Percentiles rank a stretch among this genome's conserved stretches.
These are phyloP conservation scores for Nosema muscidifuracis DNA, from an alignment of 371 early-diverging fungal genomes.

Conservation along the genomic window DNA sequence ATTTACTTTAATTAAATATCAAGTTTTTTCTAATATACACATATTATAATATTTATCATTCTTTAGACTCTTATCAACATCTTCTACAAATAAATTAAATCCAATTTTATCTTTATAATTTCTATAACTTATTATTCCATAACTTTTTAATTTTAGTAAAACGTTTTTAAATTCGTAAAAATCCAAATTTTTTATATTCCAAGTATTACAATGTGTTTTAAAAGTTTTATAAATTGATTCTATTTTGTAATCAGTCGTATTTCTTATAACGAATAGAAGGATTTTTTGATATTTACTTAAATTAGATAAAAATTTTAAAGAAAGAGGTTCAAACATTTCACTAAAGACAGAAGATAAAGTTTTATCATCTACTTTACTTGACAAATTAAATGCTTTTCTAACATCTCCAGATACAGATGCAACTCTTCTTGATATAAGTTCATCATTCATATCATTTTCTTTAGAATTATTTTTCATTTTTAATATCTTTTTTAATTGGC, in stretches of 20 bases:
- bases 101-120: constrained; percentile 36
- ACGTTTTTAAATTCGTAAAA: constrained; percentile 53
- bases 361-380: background rate
- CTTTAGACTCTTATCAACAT: constrained; percentile 26
- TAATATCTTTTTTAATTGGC: constrained; percentile 34
- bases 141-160: constrained; percentile 25
- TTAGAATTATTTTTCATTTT: constrained; percentile 9
- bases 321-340: background rate
- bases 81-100: constrained; percentile 13
- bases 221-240: constrained; percentile 27
- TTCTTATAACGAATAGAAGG: constrained; percentile 20
- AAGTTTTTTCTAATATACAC: too few species aligned
- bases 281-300: constrained; percentile 45
- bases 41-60: constrained; percentile 22
- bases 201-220: constrained; percentile 33
- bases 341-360: background rate
- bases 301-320: background rate
- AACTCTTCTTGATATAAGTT: constrained; percentile 82
- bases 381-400: constrained; percentile 72
- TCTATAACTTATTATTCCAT: constrained; percentile 42
- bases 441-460: constrained; percentile 49
- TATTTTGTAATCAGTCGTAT: constrained; percentile 11
- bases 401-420: constrained; percentile 90
- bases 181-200: constrained; percentile 13
- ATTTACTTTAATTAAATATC: too few species aligned